Base-by-base conservation (phyloP, 192 early-diverging fungal genomes). In the Spinellus fusiger region DNA sequence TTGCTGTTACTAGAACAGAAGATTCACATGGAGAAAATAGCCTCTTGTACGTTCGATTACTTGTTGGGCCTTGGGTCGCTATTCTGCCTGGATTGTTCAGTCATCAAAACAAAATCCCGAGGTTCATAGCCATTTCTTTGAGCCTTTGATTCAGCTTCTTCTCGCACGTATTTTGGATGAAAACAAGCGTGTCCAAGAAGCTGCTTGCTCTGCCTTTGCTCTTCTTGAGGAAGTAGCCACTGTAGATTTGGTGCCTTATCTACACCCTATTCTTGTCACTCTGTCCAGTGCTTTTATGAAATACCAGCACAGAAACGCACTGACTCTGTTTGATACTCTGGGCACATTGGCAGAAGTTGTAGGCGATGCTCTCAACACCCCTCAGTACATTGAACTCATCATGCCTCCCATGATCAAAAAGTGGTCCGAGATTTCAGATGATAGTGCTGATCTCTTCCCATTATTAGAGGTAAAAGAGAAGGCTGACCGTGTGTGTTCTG, bases 101-200 rank as follows among this genome's bases (percentile, higher is more conserved):
- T 46, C 34, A 6, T 50, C 56, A 22, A 31, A 47, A 27, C 65
- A 67, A 33, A 70, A 31, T 25, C 66, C 66, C 25, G 71, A 73
- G 40, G 61, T 59, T 33, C 71, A 62, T 4, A 68, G 68, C 37
- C 75, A 77, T 38, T 95, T 92, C 70, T 93, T 98, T 68, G 82
- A 88, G 54, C 94, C 96, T 16, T 70, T 94, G 49, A 78, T 96
- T 34, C 83, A 85, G 44, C 86, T 86, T 20, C 77, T 88, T 54
- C 84, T 84, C 35, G 74, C 80, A 44, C 89, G 86, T 64, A 86
- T 94, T 62, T 82, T 93, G 70, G 93, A 98, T 71, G 93, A 88
- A 73, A 98, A 93, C 82, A 99, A 99, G 78, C 84, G 93, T 37
- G 96, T 99, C 12, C 98, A 99, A 74, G 93, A 99, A 68, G 93